Evolutionary conservation across 2,329 filamentous ascomycete genomes (phyloP), one percentile per base, ranked within the genome.

Genomic region (Ceratocystis variospora): DNA sequence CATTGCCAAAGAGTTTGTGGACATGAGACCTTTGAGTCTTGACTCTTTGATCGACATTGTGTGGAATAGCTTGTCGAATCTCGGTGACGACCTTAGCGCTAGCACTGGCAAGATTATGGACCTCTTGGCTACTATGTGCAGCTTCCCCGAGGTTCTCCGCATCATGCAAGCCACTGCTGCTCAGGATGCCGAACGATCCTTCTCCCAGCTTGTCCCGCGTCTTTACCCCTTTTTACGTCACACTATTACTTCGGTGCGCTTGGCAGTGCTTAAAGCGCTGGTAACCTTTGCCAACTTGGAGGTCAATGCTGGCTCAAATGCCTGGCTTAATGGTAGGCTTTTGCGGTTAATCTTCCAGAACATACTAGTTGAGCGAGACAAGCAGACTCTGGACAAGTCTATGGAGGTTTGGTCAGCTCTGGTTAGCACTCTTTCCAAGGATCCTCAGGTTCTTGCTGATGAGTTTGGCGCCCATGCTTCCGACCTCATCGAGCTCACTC

Each of bases 101-200:
- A 97, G 94, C 74, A 99, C 95, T 8, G 94, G 94, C 61, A 95
- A 91, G 66, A 96, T 99, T 65, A 99, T 99, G 95, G 95, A 99
- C 74, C 83, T 99, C 50, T 81, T 99, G 19, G 94, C 95, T 15
- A 97, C 94, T 68, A 84, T 99, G 1, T 99, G 94, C 77, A 88
- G 91, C 69, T 99, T 96, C 78, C 89, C 89, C 0, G 85, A 96
- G 76, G 93, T 97, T 6, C 78, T 99, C 41, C 86, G 93, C 68
- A 89, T 93, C 15, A 99, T 99, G 94, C 96, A 96, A 76, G 79
- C 80, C 37, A 96, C 95, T 66, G 93, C 93, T 6, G 84, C 85
- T 6, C 81, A 88, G 71, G 89, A 96, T 72, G 83, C 90, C 12
- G 87, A 92, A 71, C 87, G 93, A 66, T 96, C 93, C 0, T 99